Conservation (phyloP, 1,284 basidiomycete species). For the Inonotus obliquus region DNA sequence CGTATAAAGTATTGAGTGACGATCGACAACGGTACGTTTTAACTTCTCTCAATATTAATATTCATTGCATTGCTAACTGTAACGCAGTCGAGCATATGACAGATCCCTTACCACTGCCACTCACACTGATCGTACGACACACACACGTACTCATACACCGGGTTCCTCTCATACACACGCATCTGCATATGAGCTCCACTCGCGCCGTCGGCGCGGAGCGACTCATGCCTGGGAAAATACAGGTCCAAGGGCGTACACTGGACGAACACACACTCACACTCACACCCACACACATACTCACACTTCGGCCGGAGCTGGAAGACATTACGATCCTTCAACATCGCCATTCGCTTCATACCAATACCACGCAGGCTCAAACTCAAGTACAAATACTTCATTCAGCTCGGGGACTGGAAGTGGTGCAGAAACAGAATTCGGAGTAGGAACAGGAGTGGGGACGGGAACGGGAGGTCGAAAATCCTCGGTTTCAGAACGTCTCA, state of each 20-base stretch:
- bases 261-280: slow-evolving; percentile 8
- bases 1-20: slow-evolving; percentile 43
- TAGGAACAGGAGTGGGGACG: no score
- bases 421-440: no score
- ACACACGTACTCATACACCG: slow-evolving; percentile 12
- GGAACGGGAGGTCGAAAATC: background rate
- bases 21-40: slow-evolving; percentile 40
- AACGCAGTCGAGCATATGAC: slow-evolving; percentile 33
- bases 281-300: slow-evolving; percentile 2
- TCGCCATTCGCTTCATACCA: background rate
- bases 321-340: background rate
- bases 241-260: slow-evolving; percentile 25
- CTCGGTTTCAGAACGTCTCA: background rate
- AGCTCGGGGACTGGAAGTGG: no score
- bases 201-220: slow-evolving; percentile 30
- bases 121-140: background rate
- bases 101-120: slow-evolving; percentile 23
- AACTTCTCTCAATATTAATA: background rate
- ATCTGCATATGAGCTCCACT: slow-evolving; percentile 8
- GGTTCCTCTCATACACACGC: slow-evolving; percentile 24
- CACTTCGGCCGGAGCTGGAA: background rate
- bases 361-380: background rate
- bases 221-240: slow-evolving; percentile 37
- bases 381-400: background rate
- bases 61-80: background rate